Evolutionary conservation across 257 asterid species (phyloP), one percentile per base, ranked within the genome.

Genomic region (Przewalskia tangutica): DNA sequence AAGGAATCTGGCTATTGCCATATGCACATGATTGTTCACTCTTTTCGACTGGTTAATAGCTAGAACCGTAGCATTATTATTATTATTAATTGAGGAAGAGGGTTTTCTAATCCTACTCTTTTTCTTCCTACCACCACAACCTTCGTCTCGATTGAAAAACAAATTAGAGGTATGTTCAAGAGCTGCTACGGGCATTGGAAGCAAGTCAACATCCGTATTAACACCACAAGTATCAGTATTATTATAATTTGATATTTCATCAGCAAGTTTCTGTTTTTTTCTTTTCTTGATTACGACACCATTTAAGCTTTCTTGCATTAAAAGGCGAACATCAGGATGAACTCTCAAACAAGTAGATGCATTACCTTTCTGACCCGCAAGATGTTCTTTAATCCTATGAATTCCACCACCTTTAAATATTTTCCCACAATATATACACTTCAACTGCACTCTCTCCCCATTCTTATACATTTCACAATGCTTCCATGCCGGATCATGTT

Each of bases 401-500:
- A 96, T 96, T 71, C 99, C 99, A 75, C 98, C 98, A 71, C 98
- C 99, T 84, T 95, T 95, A 81, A 95, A 95, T 46, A 92, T 77
- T 82, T 95, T 95, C 58, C 96, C 98, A 83, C 99, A 96, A 85
- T 94, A 96, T 42, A 91, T 71, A 85, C 98, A 94, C 88, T 94
- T 94, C 8, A 96, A 96, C 79, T 94, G 98, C 56, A 92, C 91
- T 86, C 85, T 91, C 48, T 91, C 93, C 3, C 97, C 99, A 89
- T 83, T 92, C 86, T 92, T 94, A 51, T 85, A 93, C 99, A 96
- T 93, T 83, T 94, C 90, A 81, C 98, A 94, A 84, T 96, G 99
- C 82, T 92, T 93, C 99, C 99, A 96, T 12, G 99, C 98, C 2
- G 99, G 99, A 65, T 96, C 99, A 79, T 93, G 98, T 87, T 96